Conservation (phyloP, 2,329 filamentous ascomycete genomes). For the Catunica adiposa region DNA sequence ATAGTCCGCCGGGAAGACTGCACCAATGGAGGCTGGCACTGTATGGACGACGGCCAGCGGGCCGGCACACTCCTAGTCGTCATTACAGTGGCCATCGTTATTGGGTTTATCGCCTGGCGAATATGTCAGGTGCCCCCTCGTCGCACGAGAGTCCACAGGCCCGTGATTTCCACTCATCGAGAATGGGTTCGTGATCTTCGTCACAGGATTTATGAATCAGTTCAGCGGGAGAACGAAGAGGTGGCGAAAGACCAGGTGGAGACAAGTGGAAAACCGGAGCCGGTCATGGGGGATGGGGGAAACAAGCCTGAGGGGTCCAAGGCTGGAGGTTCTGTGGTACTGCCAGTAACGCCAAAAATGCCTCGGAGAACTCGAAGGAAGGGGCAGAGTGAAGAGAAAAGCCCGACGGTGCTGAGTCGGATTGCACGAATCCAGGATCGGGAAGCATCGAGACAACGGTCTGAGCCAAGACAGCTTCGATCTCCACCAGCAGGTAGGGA, state of each 20-base stretch:
- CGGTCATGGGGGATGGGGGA: no score
- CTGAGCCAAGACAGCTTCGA: no score
- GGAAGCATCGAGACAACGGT: no score
- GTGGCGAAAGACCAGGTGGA: neutral
- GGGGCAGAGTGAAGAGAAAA: no score
- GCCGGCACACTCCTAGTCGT: constrained; percentile 6
- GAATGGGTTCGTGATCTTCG: neutral
- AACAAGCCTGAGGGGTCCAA: no score
- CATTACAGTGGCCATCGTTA: neutral
- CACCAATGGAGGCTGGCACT: constrained; percentile 7
- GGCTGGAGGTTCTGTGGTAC: no score
- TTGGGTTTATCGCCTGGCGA: neutral
- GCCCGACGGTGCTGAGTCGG: no score
- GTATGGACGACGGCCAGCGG: constrained; percentile 5
- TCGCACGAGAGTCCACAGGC: neutral
- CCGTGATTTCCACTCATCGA: neutral
- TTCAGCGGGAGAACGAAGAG: neutral
- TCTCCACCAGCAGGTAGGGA: no score
- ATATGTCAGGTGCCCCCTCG: neutral
- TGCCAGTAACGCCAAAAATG: no score
- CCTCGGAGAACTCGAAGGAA: no score
- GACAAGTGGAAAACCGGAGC: neutral
- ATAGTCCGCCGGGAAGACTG: constrained; percentile 3
- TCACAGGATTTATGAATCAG: neutral
- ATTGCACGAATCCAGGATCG: no score